Percentiles rank a stretch among this genome's conserved stretches.
phyloP scores from a whole-genome alignment of 2,329 filamentous ascomycete genomes.

The Capronia epimyces region DNA sequence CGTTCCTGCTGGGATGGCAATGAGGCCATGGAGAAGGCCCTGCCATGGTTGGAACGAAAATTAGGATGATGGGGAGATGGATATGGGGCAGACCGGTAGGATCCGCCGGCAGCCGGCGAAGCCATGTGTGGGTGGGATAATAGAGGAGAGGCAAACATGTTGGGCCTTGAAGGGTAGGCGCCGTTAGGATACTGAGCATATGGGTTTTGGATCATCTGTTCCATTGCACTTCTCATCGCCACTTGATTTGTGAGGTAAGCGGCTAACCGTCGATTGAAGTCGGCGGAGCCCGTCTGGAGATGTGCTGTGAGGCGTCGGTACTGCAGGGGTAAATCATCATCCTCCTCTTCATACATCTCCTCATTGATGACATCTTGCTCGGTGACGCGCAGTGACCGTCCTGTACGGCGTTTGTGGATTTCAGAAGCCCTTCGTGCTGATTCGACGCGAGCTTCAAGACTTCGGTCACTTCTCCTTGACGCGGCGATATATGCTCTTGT shows the following conservation, averaged over 20 bases:
- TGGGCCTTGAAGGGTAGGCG: conserved; percentile 35
- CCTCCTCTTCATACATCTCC: conserved; percentile 95
- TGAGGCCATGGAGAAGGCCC: conserved; percentile 24
- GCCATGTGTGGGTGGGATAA: conserved; percentile 22
- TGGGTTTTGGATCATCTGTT: conserved; percentile 40
- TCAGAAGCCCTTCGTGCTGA: conserved; percentile 84
- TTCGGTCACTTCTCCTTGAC: conserved; percentile 78
- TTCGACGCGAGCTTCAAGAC: conserved; percentile 78
- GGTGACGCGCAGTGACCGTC: conserved; percentile 72
- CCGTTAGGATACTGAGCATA: conserved; percentile 38
- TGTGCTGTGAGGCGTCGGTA: conserved; percentile 60
- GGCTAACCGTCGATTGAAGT: conserved; percentile 58
- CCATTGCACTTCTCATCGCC: conserved; percentile 50
- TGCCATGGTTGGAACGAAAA: conserved; percentile 21
- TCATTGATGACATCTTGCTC: conserved; percentile 83
- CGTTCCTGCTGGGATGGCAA: conserved; percentile 5
- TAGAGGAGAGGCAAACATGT: conserved; percentile 34
- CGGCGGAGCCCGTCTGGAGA: conserved; percentile 54
- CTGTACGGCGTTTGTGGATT: conserved; percentile 82
- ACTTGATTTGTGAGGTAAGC: conserved; percentile 54
- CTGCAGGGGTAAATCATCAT: conserved; percentile 68
- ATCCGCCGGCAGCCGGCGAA: conserved; percentile 16
- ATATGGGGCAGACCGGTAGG: conserved; percentile 42
- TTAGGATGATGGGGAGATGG: conserved; percentile 33
- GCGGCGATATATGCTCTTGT: conserved; percentile 82